A percentile compares a stretch with the other conserved stretches of the same genome.
phyloP scores from a whole-genome alignment of 2,329 filamentous ascomycete genomes.

The Penicillium carneum region DNA sequence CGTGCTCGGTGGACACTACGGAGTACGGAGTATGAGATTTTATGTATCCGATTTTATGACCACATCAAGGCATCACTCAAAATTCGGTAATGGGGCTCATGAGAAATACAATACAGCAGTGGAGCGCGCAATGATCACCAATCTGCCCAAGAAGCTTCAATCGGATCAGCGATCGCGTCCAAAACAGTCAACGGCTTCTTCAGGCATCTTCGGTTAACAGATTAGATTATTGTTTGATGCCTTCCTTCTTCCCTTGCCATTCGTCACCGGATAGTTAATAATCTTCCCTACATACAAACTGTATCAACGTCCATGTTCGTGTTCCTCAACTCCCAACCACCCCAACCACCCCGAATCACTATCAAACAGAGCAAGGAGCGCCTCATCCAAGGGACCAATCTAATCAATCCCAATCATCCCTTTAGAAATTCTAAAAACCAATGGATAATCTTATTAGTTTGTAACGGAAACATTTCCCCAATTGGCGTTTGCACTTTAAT shows the following conservation, averaged over 20 bases:
- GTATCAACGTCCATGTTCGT: slow-evolving; percentile 2
- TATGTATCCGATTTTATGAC: neutral
- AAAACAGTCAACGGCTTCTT: slow-evolving; percentile 15
- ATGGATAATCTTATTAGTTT: slow-evolving; percentile 12
- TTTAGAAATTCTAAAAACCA: neutral
- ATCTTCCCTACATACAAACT: slow-evolving; percentile 8
- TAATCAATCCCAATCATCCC: slow-evolving; percentile 13
- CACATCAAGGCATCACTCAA: neutral
- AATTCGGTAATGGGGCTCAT: neutral
- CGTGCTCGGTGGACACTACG: slow-evolving; percentile 9
- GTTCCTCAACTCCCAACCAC: slow-evolving; percentile 17
- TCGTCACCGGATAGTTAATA: neutral
- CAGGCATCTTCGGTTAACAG: neutral
- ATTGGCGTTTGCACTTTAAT: slow-evolving; percentile 19
- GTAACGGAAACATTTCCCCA: neutral
- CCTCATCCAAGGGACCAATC: slow-evolving; percentile 11
- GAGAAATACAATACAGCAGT: slow-evolving; percentile 13
- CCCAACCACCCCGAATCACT: slow-evolving; percentile 7
- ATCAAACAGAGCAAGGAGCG: slow-evolving; percentile 18
- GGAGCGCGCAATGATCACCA: slow-evolving; percentile 32
- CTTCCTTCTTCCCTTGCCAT: slow-evolving; percentile 7
- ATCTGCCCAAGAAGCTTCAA: slow-evolving; percentile 28
- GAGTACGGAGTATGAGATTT: neutral
- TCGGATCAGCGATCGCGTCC: slow-evolving; percentile 23
- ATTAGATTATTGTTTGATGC: neutral